Percentiles rank a stretch among this genome's conserved stretches.
Conservation (phyloP, 208 protist species). For the Balamuthia mandrillaris region DNA sequence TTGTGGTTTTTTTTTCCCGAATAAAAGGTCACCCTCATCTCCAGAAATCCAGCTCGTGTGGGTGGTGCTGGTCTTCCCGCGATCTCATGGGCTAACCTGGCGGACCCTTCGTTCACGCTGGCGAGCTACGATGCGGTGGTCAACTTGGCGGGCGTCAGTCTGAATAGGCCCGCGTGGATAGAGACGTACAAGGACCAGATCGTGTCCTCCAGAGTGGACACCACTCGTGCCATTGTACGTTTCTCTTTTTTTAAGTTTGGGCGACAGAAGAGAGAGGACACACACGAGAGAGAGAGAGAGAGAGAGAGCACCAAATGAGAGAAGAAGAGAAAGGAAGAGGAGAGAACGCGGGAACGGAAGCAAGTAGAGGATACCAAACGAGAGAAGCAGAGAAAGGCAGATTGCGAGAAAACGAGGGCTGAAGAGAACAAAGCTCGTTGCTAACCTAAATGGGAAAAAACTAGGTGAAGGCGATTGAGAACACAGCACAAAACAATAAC, state of each 20-base stretch:
- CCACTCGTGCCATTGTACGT: constrained; percentile 15
- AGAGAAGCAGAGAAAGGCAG: neutral
- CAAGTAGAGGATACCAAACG: too few relatives aligned
- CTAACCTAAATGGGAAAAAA: neutral
- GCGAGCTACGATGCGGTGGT: constrained; percentile 13
- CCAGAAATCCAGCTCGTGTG: neutral
- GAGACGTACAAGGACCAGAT: constrained; percentile 2
- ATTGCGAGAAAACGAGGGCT: neutral
- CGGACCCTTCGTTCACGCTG: neutral
- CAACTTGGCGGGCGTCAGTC: constrained; percentile 31
- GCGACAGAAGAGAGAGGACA: neutral
- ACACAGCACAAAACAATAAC: neutral
- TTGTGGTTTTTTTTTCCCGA: neutral
- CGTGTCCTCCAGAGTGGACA: constrained; percentile 1
- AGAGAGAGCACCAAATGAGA: neutral
- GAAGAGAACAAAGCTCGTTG: neutral
- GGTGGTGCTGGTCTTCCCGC: neutral
- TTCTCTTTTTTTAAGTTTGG: neutral
- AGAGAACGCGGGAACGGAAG: too few relatives aligned
- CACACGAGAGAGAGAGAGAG: neutral
- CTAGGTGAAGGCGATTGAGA: neutral
- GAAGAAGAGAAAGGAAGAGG: neutral
- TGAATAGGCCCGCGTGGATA: constrained; percentile 1
- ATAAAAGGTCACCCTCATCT: neutral
- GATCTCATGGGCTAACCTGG: neutral